Base-by-base conservation (phyloP, 2,329 filamentous ascomycete genomes). In the Cladosporium austrohemisphaericum region DNA sequence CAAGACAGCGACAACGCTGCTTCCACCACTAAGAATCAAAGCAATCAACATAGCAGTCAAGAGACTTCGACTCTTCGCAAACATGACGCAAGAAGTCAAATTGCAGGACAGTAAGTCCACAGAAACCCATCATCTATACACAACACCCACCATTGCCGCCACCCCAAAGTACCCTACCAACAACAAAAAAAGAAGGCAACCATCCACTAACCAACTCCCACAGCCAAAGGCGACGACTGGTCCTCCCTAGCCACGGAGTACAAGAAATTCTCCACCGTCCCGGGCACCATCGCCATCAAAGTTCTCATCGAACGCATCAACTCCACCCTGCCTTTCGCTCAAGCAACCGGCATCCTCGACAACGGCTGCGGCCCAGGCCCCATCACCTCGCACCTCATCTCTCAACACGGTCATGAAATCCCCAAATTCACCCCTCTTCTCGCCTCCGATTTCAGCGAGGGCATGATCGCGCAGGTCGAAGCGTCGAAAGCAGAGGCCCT, bases 361-460 rank as follows among this genome's bases (percentile, higher is more conserved):
- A 58, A 64, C 37, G 64, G 64, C 38, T 61, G 60, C 44, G 64
- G 64, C 1, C 62, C 64, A 4, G 64, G 64, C 4, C 53, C 57
- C 0, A 55, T 63, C 26, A 60, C 61, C 19, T 29, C 52, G 1
- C 53, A 51, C 13, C 25, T 67, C 28, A 55, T 67, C 26, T 8
- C 44, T 4, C 46, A 56, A 5, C 58, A 64, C 41, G 57, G 58
- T 23, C 1, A 31, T 10, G 25, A 33, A 2, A 43, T 67, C 2
- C 56, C 61, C 2, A 10, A 33, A 2, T 22, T n/a, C 9, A 55
- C 54, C 40, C 33, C 26, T 10, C 41, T 67, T 14, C 54, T 56
- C 7, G 57, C 57, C 23, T 50, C 57, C 1, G 64, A 67, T 28
- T 67, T 66, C 53, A 59, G 62, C 22, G 28, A 51, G n/a, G 57